Conservation (phyloP, 257 asterid species). For the Nicotiana tomentosiformis region DNA sequence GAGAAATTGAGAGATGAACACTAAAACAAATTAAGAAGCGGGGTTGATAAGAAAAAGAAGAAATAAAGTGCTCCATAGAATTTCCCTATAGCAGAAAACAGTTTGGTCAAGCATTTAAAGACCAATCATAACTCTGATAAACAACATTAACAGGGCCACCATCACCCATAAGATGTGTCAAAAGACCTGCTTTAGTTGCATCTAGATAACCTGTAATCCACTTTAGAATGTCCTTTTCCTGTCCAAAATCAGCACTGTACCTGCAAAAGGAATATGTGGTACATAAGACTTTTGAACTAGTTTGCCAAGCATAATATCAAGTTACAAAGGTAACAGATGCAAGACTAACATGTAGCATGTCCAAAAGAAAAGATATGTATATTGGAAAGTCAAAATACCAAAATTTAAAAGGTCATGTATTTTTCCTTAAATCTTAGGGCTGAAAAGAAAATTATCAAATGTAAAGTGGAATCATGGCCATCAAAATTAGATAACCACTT, state of each 20-base stretch:
- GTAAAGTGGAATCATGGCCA: too few species aligned
- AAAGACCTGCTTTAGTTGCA: conserved; percentile 80
- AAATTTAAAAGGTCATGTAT: not conserved
- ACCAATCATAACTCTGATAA: conserved; percentile 72
- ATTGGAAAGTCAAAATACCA: not conserved
- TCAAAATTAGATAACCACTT: too few species aligned
- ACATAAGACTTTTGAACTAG: not conserved
- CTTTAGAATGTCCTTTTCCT: conserved; percentile 56
- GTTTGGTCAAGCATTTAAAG: conserved; percentile 37
- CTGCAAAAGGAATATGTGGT: conserved; percentile 28
- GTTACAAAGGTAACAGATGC: not conserved
- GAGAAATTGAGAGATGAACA: not conserved
- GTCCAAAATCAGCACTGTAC: conserved; percentile 85
- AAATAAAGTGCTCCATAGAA: not conserved
- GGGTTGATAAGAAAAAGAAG: not conserved
- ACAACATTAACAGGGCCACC: conserved; percentile 55
- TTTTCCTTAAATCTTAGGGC: too few species aligned
- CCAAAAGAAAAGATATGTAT: too few species aligned
- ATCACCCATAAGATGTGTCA: conserved; percentile 71
- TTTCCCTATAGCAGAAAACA: not conserved
- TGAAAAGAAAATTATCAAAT: not conserved
- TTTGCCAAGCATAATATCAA: not conserved
- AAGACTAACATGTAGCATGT: not conserved
- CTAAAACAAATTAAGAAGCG: not conserved
- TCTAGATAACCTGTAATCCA: conserved; percentile 73